Evolutionary conservation across 2,329 filamentous ascomycete genomes (phyloP), one percentile per base, ranked within the genome.

Genomic region (Phaeosphaeriaceae sp.): DNA sequence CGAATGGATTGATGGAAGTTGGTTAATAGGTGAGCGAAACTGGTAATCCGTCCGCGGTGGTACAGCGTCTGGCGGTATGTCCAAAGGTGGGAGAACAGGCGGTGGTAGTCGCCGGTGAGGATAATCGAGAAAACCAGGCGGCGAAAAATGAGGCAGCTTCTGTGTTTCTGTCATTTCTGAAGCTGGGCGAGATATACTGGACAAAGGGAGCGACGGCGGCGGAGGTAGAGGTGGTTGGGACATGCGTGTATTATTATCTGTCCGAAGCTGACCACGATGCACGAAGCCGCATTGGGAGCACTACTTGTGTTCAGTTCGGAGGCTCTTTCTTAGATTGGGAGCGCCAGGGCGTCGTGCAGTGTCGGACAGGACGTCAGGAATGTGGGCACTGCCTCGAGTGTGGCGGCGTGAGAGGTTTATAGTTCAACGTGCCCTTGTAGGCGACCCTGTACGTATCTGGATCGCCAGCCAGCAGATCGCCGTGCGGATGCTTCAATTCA

Each of bases 81-180:
- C 68, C 42, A 76, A 57, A 17, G 70, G 72, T 41, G 73, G 68
- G 18, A 76, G 61, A 46, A 75, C 67, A 30, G 74, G 72, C 40
- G 74, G 74, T 48, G 74, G 72, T 21, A 73, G 61, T 33, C 71
- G 69, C 42, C 72, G 70, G 56, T 74, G 70, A 32, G 73, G 67
- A 50, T 72, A 71, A 49, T 71, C 71, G 37, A 71, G 63, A 58
- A 75, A 78, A 32, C 63, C 63, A 30, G 74, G 69, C 37, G 71
- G 63, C 23, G 74, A 73, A 42, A 78, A 74, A 42, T 66, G 61
- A 42, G 73, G 74, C 42, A 70, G 68, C 47, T 72, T 76, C 56
- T 78, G 77, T 47, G 73, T 76, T 60, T 78, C 75, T 26, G 76
- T 76, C 76, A 79, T 79, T 50, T 67, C 68, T 67, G 67, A 52